Evolutionary conservation across 352 stramenopile genomes (phyloP), one percentile per base, ranked within the genome.

Genomic region (Phytophthora brassicae): DNA sequence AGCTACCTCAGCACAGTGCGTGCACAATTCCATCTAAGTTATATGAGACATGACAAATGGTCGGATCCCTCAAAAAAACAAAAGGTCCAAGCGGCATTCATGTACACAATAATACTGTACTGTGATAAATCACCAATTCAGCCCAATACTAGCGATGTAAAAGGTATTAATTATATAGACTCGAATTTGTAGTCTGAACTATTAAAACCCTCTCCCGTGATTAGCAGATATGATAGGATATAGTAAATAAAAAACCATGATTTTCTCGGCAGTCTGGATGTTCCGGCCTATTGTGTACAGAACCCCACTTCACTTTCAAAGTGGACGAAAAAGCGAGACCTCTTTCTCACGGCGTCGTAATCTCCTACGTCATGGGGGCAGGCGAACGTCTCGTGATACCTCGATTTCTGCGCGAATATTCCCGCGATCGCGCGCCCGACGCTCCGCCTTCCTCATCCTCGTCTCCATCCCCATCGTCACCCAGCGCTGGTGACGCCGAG

Each of bases 321-420:
- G 29, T 61, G 22, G 70, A 26, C 58, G 39, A 39, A 20, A 45
- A 16, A 6, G 22, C 5, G 16, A 13, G 17, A 45, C 49, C n/a
- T 56, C 35, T 2, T 56, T 47, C 35, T 43, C 17, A 26, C 38
- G 38, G 38, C 38, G 38, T 44, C 36, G 38, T 45, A 23, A 45
- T 26, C 23, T 11, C 5, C 14, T 3, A 12, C 20, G 26, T 31
- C 31, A 74, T 75, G 58, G 68, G 53, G 22, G 35, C 57, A 28
- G 64, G 58, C 31, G 64, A 72, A 26, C 63, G 58, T 36, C 53
- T 72, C 41, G 52, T 47, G 26, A 76, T 73, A 51, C 64, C 68
- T 2, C 68, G 68, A 33, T 76, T 76, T 55, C 59, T 76, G 26
- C 68, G 64, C 36, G 67, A 75, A 19, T 35, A 35, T 9, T 43